Conservation (phyloP, 2,329 filamentous ascomycete species). For the Parastagonospora avenae region DNA sequence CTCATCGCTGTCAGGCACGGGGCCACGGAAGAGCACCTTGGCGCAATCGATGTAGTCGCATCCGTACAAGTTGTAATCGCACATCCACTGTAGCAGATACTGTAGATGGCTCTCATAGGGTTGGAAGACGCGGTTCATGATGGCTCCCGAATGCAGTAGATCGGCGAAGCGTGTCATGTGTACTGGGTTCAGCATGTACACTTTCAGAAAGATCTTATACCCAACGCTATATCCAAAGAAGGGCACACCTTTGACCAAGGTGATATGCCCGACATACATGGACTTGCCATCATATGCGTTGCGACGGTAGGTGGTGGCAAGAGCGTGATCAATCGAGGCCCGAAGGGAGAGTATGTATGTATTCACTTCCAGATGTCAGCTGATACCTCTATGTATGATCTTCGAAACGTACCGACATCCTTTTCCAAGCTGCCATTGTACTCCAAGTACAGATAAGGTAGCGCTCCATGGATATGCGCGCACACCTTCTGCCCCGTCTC, state of each 20-base stretch:
- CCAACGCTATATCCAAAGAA: slow-evolving; percentile 97
- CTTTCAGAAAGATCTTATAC: slow-evolving; percentile 88
- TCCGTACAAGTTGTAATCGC: slow-evolving; percentile 95
- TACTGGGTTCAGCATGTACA: slow-evolving; percentile 88
- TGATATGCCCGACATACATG: slow-evolving; percentile 86
- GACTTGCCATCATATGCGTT: slow-evolving; percentile 72
- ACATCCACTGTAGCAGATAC: slow-evolving; percentile 96
- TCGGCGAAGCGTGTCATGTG: slow-evolving; percentile 89
- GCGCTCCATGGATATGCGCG: slow-evolving; percentile 91
- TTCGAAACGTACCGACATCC: slow-evolving; percentile 65
- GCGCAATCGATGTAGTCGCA: slow-evolving; percentile 82
- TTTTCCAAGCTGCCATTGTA: slow-evolving; percentile 72
- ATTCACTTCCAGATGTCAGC: slow-evolving; percentile 60
- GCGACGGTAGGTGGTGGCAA: slow-evolving; percentile 82
- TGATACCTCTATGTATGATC: neutral
- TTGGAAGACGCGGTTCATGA: slow-evolving; percentile 83
- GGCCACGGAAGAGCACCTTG: slow-evolving; percentile 73
- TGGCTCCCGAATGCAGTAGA: slow-evolving; percentile 82
- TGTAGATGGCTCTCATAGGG: slow-evolving; percentile 94
- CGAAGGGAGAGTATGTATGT: slow-evolving; percentile 79
- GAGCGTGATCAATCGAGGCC: slow-evolving; percentile 85
- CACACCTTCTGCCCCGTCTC: slow-evolving; percentile 96
- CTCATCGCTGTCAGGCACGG: slow-evolving; percentile 72
- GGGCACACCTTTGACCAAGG: slow-evolving; percentile 87
- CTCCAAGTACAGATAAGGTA: slow-evolving; percentile 93